Conservation (phyloP, 169 alveolate species). For the Eimeria tenella region DNA sequence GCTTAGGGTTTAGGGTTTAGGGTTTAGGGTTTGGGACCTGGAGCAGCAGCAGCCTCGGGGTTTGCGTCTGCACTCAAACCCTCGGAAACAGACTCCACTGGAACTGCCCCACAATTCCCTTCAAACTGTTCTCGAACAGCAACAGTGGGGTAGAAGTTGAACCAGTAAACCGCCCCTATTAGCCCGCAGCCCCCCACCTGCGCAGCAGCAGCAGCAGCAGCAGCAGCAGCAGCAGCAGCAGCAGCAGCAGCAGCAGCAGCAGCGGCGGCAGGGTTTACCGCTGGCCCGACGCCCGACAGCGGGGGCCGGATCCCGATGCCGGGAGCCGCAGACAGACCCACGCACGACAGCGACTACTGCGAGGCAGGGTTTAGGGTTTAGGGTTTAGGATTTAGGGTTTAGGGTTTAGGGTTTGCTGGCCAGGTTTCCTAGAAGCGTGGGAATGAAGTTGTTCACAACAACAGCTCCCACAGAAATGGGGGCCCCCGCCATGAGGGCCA, state of each 20-base stretch:
- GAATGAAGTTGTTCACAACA: conserved; percentile 49
- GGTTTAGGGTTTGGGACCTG: too few species aligned
- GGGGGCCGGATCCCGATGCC: too few species aligned
- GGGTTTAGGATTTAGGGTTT: conserved; percentile 28
- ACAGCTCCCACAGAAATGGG: conserved; percentile 16
- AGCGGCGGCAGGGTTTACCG: too few species aligned
- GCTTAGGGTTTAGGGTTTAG: too few species aligned
- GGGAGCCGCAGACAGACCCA: too few species aligned
- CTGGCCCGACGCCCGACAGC: too few species aligned
- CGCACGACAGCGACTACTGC: too few species aligned
- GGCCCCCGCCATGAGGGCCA: conserved; percentile 66
- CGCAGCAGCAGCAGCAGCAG: too few species aligned
- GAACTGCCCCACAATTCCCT: neutral
- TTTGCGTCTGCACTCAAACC: neutral
- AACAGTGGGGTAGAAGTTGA: conserved; percentile 63
- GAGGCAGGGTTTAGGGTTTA: neutral
- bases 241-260: too few species aligned
- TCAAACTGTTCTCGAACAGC: neutral
- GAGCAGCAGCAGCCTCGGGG: too few species aligned
- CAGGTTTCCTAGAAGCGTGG: conserved; percentile 61
- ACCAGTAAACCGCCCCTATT: conserved; percentile 70
- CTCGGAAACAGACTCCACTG: neutral
- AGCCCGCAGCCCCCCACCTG: conserved; percentile 68
- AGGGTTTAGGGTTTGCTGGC: neutral
- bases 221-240: too few species aligned